Evolutionary conservation across 345 rosid genomes (phyloP).

Genomic region (Corchorus capsularis): DNA sequence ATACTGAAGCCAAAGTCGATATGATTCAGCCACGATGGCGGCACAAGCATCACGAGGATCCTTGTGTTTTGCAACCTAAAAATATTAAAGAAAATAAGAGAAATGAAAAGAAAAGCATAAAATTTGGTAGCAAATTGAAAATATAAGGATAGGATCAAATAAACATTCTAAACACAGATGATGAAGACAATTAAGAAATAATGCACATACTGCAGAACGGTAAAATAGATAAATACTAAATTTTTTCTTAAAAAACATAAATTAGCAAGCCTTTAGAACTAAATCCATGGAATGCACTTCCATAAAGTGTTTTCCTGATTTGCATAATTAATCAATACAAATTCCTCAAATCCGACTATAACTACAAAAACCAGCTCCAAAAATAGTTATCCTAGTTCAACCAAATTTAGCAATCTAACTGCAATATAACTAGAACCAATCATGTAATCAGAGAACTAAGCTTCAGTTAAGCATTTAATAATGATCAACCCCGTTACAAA

Average conservation of each 20-base stretch:
- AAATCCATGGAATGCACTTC: not conserved
- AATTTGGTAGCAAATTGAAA: slow-evolving; percentile 3
- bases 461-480: not conserved
- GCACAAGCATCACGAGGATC: slow-evolving; percentile 99
- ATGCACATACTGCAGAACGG: not conserved
- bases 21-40: slow-evolving; percentile 98
- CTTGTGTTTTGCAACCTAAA: slow-evolving; percentile 85
- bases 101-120: not conserved
- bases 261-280: not conserved
- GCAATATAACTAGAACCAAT: not conserved
- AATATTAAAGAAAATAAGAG: slow-evolving; percentile 3
- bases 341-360: not conserved
- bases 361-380: not conserved
- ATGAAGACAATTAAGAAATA: slow-evolving; percentile 4
- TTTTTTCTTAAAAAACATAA: not conserved
- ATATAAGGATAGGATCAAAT: not conserved
- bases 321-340: not conserved
- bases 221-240: not conserved
- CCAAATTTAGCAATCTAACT: slow-evolving; percentile 6
- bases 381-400: not conserved
- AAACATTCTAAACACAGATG: not conserved
- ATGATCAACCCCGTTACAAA: not conserved
- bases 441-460: slow-evolving; percentile 7
- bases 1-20: slow-evolving; percentile 96
- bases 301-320: not conserved